Conservation (phyloP, 2,329 filamentous ascomycete genomes). For the Colletotrichum cereale region DNA sequence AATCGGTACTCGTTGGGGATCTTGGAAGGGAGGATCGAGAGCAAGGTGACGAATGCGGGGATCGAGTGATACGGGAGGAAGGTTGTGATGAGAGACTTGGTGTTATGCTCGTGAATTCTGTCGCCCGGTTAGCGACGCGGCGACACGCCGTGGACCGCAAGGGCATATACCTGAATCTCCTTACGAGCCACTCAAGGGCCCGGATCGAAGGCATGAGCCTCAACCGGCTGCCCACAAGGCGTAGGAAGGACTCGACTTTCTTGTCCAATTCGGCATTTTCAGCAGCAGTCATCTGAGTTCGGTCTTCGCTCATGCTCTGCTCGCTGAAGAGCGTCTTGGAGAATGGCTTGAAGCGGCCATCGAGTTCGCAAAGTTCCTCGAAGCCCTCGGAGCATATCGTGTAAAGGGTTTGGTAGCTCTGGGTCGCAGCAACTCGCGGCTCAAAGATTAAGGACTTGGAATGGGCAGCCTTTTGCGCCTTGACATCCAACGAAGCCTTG, state of each 20-base stretch:
- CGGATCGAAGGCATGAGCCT: slow-evolving; percentile 90
- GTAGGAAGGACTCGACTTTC: slow-evolving; percentile 85
- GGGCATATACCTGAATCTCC: slow-evolving; percentile 84
- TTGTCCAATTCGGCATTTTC: slow-evolving; percentile 87
- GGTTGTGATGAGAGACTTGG: slow-evolving; percentile 79
- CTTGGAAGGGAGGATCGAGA: slow-evolving; percentile 86
- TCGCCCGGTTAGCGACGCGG: slow-evolving; percentile 10
- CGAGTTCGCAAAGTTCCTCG: slow-evolving; percentile 89
- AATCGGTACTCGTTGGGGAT: slow-evolving; percentile 85
- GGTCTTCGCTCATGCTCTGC: slow-evolving; percentile 90
- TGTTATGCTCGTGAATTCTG: slow-evolving; percentile 94
- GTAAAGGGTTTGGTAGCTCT: slow-evolving; percentile 92
- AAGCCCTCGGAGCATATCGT: slow-evolving; percentile 90
- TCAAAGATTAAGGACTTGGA: slow-evolving; percentile 97
- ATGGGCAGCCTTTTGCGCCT: slow-evolving; percentile 91
- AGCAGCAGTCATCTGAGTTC: slow-evolving; percentile 82
- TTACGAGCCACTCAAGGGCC: slow-evolving; percentile 93
- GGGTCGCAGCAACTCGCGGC: slow-evolving; percentile 82
- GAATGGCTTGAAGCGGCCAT: slow-evolving; percentile 82
- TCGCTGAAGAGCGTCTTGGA: slow-evolving; percentile 88
- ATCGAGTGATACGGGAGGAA: slow-evolving; percentile 94
- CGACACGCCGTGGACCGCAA: slow-evolving; percentile 31
- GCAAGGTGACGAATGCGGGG: slow-evolving; percentile 84
- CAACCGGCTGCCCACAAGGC: slow-evolving; percentile 80
- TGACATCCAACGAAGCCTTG: slow-evolving; percentile 90